phyloP scores from a whole-genome alignment of 805 yeast species.

The Saturnispora quitensis region DNA sequence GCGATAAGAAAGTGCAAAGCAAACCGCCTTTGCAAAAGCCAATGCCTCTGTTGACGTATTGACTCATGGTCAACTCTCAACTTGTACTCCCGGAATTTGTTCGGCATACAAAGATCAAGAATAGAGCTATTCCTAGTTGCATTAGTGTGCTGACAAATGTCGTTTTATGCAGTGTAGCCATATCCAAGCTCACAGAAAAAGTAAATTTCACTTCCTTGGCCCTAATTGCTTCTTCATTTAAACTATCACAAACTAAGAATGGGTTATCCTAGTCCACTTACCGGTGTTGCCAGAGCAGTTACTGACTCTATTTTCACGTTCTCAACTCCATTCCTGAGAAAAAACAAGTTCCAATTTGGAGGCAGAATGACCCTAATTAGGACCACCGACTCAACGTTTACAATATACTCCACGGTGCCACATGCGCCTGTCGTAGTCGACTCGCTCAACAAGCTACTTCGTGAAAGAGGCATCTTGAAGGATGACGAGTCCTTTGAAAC shows the following conservation, averaged over 20 bases:
- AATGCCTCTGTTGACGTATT: too few species aligned
- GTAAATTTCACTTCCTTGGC: background rate
- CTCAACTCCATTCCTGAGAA: slow-evolving; percentile 29
- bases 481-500: slow-evolving; percentile 27
- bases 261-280: slow-evolving; percentile 34
- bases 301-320: slow-evolving; percentile 26
- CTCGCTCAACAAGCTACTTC: slow-evolving; percentile 27
- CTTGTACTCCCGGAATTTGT: too few species aligned
- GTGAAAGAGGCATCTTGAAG: slow-evolving; percentile 20
- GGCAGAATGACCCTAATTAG: slow-evolving; percentile 32
- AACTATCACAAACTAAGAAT: slow-evolving; percentile 13
- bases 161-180: too few species aligned
- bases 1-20: too few species aligned
- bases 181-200: background rate
- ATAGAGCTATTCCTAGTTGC: too few species aligned
- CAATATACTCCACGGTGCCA: slow-evolving; percentile 55
- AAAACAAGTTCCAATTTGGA: slow-evolving; percentile 26
- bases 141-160: too few species aligned
- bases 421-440: slow-evolving; percentile 37
- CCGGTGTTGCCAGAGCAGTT: slow-evolving; percentile 31
- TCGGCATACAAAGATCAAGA: too few species aligned
- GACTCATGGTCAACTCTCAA: too few species aligned
- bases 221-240: background rate
- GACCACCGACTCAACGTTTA: slow-evolving; percentile 24
- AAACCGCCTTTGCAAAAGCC: too few species aligned